phyloP scores from a whole-genome alignment of 2,329 filamentous ascomycete species.

The Emergomyces orientalis region DNA sequence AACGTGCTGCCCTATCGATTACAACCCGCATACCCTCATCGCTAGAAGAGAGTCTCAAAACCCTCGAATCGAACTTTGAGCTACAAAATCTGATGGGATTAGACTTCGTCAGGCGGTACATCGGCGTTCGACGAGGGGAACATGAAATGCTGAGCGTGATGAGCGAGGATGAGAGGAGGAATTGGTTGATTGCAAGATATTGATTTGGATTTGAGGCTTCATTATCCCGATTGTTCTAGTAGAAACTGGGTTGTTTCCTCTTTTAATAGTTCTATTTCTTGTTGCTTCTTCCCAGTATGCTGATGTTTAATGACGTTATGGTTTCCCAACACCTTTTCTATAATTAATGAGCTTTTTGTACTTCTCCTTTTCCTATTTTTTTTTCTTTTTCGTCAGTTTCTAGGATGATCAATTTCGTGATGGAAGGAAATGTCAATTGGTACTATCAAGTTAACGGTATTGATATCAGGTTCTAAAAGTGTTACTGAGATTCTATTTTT shows the following conservation, averaged over 20 bases:
- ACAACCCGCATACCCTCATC: slow-evolving; percentile 28
- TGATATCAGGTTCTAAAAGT: background rate
- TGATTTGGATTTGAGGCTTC: slow-evolving; percentile 15
- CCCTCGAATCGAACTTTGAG: slow-evolving; percentile 23
- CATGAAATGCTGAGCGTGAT: slow-evolving; percentile 25
- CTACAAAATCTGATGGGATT: slow-evolving; percentile 25
- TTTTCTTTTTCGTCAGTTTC: too few relatives aligned
- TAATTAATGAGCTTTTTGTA: too few relatives aligned
- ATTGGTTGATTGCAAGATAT: slow-evolving; percentile 34
- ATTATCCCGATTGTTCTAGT: background rate
- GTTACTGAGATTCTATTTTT: background rate
- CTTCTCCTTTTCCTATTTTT: too few relatives aligned
- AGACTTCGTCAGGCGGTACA: slow-evolving; percentile 20
- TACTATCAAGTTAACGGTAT: background rate
- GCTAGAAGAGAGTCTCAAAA: slow-evolving; percentile 27
- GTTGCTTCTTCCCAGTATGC: background rate
- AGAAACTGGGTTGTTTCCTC: background rate
- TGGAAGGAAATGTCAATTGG: background rate
- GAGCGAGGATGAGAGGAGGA: slow-evolving; percentile 23
- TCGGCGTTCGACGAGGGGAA: slow-evolving; percentile 29
- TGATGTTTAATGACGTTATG: too few relatives aligned
- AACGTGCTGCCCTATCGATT: slow-evolving; percentile 30
- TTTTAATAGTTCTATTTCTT: background rate
- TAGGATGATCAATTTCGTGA: too few relatives aligned
- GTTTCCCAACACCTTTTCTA: background rate